A percentile compares a stretch with the other conserved stretches of the same genome.
Conservation (phyloP, 2,329 filamentous ascomycete species). For the Colletotrichum somersetense region DNA sequence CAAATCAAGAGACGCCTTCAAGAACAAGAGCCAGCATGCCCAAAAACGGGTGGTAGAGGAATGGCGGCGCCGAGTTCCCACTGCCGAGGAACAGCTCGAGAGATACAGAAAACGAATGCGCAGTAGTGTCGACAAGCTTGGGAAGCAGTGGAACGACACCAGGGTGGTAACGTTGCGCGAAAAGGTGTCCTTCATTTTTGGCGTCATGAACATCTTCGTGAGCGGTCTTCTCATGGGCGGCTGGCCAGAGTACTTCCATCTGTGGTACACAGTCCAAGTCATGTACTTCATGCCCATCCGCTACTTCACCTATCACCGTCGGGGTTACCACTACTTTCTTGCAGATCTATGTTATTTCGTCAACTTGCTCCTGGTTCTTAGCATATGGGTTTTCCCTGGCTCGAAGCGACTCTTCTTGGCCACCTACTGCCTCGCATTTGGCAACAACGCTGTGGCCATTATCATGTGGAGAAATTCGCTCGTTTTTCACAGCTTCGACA, state of each 20-base stretch:
- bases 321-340: conserved; percentile 96
- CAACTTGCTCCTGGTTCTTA: conserved; percentile 85
- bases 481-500: conserved; percentile 98
- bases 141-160: conserved; percentile 88
- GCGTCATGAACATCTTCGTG: conserved; percentile 97
- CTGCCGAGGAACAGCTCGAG: conserved; percentile 91
- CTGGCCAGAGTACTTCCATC: conserved; percentile 86
- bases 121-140: conserved; percentile 87
- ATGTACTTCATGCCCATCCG: conserved; percentile 98
- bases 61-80: conserved; percentile 87
- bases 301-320: conserved; percentile 89
- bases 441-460: conserved; percentile 97
- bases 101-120: conserved; percentile 92
- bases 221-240: conserved; percentile 94
- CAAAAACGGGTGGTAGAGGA: conserved; percentile 92
- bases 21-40: conserved; percentile 81
- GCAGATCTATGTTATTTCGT: conserved; percentile 99
- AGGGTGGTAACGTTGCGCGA: conserved; percentile 90
- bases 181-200: conserved; percentile 96
- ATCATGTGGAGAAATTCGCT: conserved; percentile 99
- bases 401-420: conserved; percentile 94
- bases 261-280: conserved; percentile 91
- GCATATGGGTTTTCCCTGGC: conserved; percentile 89
- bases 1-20: conserved; percentile 83
- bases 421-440: conserved; percentile 91